These are phyloP conservation scores for Fagopyrum homotropicum DNA, from an alignment of 148 eudicot genomes.

Conservation along the genomic window DNA sequence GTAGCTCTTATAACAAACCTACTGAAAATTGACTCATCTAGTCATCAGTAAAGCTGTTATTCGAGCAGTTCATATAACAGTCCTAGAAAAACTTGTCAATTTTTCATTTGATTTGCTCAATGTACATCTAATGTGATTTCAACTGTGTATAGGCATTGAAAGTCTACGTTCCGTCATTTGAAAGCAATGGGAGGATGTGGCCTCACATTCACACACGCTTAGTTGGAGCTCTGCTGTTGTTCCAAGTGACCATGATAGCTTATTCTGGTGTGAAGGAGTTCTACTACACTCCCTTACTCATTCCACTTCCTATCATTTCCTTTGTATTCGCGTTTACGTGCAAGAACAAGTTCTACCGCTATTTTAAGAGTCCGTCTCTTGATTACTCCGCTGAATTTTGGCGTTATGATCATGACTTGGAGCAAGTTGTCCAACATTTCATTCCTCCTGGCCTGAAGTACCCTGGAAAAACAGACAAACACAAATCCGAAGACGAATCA, in stretches of 20 bases:
- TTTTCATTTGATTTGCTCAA: too few species aligned
- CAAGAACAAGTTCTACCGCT: slow-evolving; percentile 56
- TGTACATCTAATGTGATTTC: neutral
- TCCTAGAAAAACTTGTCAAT: too few species aligned
- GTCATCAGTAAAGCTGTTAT: too few species aligned
- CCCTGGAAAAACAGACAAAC: slow-evolving; percentile 44
- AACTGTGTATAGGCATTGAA: slow-evolving; percentile 45
- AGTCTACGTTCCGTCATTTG: slow-evolving; percentile 66
- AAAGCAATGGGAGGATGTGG: slow-evolving; percentile 91
- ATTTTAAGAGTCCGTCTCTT: slow-evolving; percentile 59
- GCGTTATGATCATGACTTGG: slow-evolving; percentile 59
- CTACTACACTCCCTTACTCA: slow-evolving; percentile 24
- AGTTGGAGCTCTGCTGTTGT: slow-evolving; percentile 55
- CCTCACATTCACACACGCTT: slow-evolving; percentile 66
- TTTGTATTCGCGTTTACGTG: slow-evolving; percentile 45
- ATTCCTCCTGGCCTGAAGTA: slow-evolving; percentile 49
- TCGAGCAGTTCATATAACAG: too few species aligned
- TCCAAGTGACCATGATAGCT: slow-evolving; percentile 67
- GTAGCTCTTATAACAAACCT: too few species aligned
- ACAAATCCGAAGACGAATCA: slow-evolving; percentile 45
- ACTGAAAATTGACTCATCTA: too few species aligned
- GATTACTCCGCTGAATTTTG: slow-evolving; percentile 44
- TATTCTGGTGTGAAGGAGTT: slow-evolving; percentile 52
- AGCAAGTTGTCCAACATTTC: slow-evolving; percentile 45
- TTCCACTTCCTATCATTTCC: slow-evolving; percentile 47